Conservation (phyloP, 306 rosid genomes). For the Geum urbanum region DNA sequence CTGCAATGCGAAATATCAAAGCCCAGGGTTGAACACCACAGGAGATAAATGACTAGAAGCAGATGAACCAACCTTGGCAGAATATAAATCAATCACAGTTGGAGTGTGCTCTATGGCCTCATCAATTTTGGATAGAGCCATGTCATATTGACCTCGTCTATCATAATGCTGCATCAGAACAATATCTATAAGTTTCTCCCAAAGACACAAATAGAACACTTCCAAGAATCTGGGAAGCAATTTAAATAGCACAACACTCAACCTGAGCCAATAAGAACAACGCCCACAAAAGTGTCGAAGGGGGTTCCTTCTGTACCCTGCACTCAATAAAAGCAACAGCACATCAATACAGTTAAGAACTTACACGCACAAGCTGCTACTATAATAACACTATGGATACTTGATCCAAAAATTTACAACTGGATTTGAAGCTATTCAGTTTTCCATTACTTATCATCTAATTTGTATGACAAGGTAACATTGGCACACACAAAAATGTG, state of each 20-base stretch:
- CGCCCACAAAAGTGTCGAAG: constrained; percentile 94
- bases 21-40: neutral
- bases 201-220: neutral
- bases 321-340: constrained; percentile 19
- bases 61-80: constrained; percentile 64
- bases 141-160: constrained; percentile 72
- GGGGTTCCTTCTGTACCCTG: constrained; percentile 80
- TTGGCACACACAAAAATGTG: neutral
- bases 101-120: constrained; percentile 93
- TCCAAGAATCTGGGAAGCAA: constrained; percentile 6
- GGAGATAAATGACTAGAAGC: constrained; percentile 5
- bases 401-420: neutral
- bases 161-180: constrained; percentile 84
- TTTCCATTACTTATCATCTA: neutral
- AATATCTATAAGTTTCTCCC: constrained; percentile 20
- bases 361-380: constrained; percentile 3
- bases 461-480: neutral
- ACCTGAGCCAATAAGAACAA: constrained; percentile 96
- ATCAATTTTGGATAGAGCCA: constrained; percentile 73
- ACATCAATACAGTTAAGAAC: constrained; percentile 22
- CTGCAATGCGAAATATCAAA: neutral
- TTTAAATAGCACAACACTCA: constrained; percentile 19
- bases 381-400: too few species aligned
- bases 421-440: neutral
- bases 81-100: constrained; percentile 92